Base-by-base conservation (phyloP, 2,329 filamentous ascomycete genomes). In the Ustulina deusta region DNA sequence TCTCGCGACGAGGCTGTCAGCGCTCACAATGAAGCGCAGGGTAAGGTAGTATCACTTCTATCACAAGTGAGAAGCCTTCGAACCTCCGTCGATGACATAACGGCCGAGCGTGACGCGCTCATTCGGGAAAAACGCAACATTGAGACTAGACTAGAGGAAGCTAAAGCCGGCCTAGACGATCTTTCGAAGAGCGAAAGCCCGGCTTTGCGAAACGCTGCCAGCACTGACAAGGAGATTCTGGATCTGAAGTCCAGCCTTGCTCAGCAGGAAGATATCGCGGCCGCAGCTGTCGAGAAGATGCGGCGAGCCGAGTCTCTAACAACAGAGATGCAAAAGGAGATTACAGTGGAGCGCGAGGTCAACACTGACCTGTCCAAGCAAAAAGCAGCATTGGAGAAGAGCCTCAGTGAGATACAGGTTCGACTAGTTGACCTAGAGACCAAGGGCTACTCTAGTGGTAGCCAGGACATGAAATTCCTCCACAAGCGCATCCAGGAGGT, bases 221-320 rank as follows among this genome's bases (percentile, higher is more conserved):
- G 89, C 72, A 91, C 94, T 75, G 95, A 98, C 80, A 93, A 91
- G 74, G 93, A 97, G 79, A 86, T 98, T 27, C 85, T 99, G 6
- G 93, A 97, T 68, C 87, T 99, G 71, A 97, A 96, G 82, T 91
- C 93, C 10, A 90, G 86, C 71, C 87, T 98, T 38, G 95, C 95
- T 3, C 94, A 97, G 76, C 93, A 97, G 76, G 93, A 98, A 80
- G 95, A 99, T 77, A 90, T 98, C 66, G 93, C 94, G 11, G 89
- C 91, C 0, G 95, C 96, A 3, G 95, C 95, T 0, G 91, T 98
- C 46, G 95, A 96, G 75, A 98, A 98, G 85, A 99, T 99, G 96
- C 89, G 95, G 63, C 90, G 95, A 27, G 93, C 96, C 1, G 95
- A 99, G 77, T 92, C 93, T 4, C 83, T 98, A 36, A 91, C 90